These are phyloP conservation scores for Fusarium musae DNA, from an alignment of 2,329 filamentous ascomycete species.

Conservation along the genomic window DNA sequence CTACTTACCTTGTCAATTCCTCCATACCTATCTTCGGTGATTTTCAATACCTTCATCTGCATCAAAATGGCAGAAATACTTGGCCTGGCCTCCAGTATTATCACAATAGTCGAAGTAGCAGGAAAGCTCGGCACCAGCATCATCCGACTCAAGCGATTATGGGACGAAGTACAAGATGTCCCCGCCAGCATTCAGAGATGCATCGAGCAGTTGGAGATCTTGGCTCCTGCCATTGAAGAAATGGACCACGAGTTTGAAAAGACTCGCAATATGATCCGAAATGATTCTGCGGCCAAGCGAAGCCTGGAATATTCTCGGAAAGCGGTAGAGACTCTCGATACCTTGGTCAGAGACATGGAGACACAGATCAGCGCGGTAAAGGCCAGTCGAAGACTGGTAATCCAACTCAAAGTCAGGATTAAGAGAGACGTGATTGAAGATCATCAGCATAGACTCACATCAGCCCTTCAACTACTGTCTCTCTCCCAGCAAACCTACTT, in stretches of 20 bases:
- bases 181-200: background rate
- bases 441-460: slow-evolving; percentile 5
- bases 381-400: background rate
- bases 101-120: slow-evolving; percentile 24
- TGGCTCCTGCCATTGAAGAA: background rate
- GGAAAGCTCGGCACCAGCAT: slow-evolving; percentile 24
- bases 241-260: slow-evolving; percentile 16
- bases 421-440: slow-evolving; percentile 16
- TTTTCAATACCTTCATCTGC: fast-evolving
- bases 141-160: slow-evolving; percentile 21
- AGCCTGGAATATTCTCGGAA: slow-evolving; percentile 17
- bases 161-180: slow-evolving; percentile 30
- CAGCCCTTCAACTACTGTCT: background rate
- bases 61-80: slow-evolving; percentile 28
- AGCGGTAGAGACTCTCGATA: slow-evolving; percentile 2
- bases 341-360: slow-evolving; percentile 1
- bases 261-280: background rate
- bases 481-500: slow-evolving; percentile 27
- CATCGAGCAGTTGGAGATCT: slow-evolving; percentile 6
- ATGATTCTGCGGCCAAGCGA: background rate
- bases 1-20: fast-evolving
- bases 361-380: background rate
- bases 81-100: slow-evolving; percentile 23
- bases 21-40: background rate
- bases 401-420: slow-evolving; percentile 4